Evolutionary conservation across 805 yeast genomes (phyloP).

Genomic region (Cyberlindnera lachancei): DNA sequence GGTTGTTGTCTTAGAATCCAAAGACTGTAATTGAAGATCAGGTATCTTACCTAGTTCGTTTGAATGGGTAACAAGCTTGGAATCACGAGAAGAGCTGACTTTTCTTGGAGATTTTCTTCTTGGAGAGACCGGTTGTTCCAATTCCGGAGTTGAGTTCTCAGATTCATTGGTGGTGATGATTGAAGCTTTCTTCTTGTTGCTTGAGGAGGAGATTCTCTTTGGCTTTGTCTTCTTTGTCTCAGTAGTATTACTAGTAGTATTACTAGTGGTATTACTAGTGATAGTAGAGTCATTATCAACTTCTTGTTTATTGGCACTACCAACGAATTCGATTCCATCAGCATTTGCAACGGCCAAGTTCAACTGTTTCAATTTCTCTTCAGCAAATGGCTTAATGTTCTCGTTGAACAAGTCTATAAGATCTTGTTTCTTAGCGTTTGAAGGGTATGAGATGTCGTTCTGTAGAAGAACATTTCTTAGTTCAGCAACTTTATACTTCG

Average conservation of each 20-base stretch:
- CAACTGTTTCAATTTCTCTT: slow-evolving; percentile 28
- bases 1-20: too few species aligned
- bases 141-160: too few species aligned
- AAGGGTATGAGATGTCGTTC: slow-evolving; percentile 52
- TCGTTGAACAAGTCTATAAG: slow-evolving; percentile 54
- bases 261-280: too few species aligned
- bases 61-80: too few species aligned
- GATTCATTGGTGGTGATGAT: not conserved
- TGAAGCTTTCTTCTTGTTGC: too few species aligned
- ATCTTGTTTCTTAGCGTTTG: slow-evolving; percentile 61
- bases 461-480: slow-evolving; percentile 58
- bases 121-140: too few species aligned
- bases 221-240: too few species aligned
- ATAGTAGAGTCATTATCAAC: too few species aligned
- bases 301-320: too few species aligned
- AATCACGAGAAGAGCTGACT: slow-evolving; percentile 14
- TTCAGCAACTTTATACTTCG: slow-evolving; percentile 56
- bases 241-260: too few species aligned
- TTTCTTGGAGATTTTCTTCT: slow-evolving; percentile 13
- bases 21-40: too few species aligned
- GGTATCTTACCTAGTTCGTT: slow-evolving; percentile 11
- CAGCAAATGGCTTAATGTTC: slow-evolving; percentile 43
- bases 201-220: too few species aligned
- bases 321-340: slow-evolving; percentile 33
- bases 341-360: slow-evolving; percentile 27